Evolutionary conservation across 2,329 filamentous ascomycete genomes (phyloP).

Genomic region (Aureobasidium melanogenum): DNA sequence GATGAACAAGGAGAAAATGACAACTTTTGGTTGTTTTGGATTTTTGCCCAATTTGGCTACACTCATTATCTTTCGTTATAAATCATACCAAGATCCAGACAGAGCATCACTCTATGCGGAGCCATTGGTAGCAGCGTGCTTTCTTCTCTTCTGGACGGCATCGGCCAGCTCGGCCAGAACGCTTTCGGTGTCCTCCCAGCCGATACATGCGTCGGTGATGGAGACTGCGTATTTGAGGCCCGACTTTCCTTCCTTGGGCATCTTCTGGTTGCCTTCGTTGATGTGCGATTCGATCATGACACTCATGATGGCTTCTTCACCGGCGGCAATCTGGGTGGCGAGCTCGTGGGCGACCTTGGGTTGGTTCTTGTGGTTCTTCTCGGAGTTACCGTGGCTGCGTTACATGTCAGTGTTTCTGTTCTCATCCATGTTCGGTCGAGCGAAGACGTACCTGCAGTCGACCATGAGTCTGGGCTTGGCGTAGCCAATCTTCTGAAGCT

Average conservation of each 20-base stretch:
- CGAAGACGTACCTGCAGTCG: constrained; percentile 53
- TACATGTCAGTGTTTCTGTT: neutral
- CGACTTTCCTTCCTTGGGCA: constrained; percentile 73
- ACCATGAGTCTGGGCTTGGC: constrained; percentile 74
- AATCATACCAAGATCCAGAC: neutral
- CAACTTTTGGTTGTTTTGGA: neutral
- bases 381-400: constrained; percentile 71
- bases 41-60: neutral
- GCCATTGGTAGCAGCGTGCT: constrained; percentile 24
- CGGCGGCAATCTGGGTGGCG: constrained; percentile 74
- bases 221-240: constrained; percentile 88
- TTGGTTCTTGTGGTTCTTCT: constrained; percentile 96
- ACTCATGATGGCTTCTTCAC: constrained; percentile 84
- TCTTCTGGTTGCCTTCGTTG: constrained; percentile 86
- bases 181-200: constrained; percentile 79
- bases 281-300: constrained; percentile 99
- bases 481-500: constrained; percentile 65
- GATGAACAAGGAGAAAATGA: neutral
- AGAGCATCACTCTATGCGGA: neutral
- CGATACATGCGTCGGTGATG: constrained; percentile 95
- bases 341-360: constrained; percentile 79
- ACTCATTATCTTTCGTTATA: neutral
- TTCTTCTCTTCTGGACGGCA: constrained; percentile 67
- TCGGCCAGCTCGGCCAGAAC: constrained; percentile 71
- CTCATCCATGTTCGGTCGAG: neutral